Conservation (phyloP, 2,329 filamentous ascomycete species). For the Tolypocladium ophioglossoides region DNA sequence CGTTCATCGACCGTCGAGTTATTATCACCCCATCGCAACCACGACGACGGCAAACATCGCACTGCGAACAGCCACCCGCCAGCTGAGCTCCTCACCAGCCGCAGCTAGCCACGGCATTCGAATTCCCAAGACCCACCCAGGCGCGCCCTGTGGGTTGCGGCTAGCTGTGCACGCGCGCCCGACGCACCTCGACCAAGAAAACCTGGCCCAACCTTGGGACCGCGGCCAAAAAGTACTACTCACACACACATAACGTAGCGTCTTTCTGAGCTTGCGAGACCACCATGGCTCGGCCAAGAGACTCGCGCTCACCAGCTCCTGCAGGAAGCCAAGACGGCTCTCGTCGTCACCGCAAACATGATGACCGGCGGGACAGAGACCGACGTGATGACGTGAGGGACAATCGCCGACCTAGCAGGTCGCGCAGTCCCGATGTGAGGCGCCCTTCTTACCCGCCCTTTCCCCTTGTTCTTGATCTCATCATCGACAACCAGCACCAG, state of each 20-base stretch:
- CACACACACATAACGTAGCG: constrained; percentile 20
- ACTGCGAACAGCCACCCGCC: not conserved
- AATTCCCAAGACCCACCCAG: not conserved
- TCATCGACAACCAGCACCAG: constrained; percentile 36
- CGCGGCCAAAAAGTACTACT: constrained; percentile 24
- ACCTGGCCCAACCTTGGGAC: not conserved
- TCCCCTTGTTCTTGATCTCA: constrained; percentile 22
- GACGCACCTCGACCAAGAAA: not conserved
- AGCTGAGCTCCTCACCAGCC: not conserved
- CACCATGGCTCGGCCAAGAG: constrained; percentile 53
- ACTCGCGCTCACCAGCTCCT: constrained; percentile 84
- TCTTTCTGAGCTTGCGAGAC: constrained; percentile 31
- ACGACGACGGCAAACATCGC: not conserved
- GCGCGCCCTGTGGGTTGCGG: not conserved
- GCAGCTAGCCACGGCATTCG: not conserved
- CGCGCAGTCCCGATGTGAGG: constrained; percentile 55
- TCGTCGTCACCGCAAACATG: constrained; percentile 55
- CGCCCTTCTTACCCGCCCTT: constrained; percentile 4
- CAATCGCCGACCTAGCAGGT: constrained; percentile 46
- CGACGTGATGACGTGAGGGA: constrained; percentile 39
- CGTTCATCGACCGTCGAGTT: not conserved
- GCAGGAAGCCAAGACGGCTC: constrained; percentile 73
- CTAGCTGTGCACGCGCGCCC: constrained; percentile 1
- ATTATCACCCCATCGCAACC: not conserved
- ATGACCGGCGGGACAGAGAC: constrained; percentile 45